Conservation (phyloP, 2,329 filamentous ascomycete species). For the Byssoonygena ceratinophila region DNA sequence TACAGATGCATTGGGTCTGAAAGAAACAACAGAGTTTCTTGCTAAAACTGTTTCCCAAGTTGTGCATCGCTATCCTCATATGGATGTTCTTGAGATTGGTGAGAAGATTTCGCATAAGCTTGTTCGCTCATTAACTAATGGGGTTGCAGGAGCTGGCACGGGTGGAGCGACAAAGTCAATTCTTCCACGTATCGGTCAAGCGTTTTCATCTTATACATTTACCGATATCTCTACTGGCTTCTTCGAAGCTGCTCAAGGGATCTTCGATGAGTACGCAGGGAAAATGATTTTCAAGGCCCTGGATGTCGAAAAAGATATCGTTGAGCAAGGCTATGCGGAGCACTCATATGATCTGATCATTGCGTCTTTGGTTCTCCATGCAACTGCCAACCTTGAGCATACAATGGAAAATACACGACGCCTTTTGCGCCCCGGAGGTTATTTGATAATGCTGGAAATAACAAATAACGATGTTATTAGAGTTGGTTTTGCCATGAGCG, state of each 20-base stretch:
- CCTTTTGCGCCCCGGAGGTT: constrained; percentile 40
- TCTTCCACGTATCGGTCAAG: constrained; percentile 24
- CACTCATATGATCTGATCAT: constrained; percentile 32
- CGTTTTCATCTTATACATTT: constrained; percentile 36
- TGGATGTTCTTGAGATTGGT: constrained; percentile 36
- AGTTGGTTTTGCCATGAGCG: constrained; percentile 23
- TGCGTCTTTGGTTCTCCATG: constrained; percentile 34
- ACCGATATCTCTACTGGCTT: constrained; percentile 38
- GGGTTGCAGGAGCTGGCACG: constrained; percentile 36
- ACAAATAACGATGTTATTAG: constrained; percentile 21
- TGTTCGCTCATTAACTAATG: constrained; percentile 5
- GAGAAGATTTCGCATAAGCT: constrained; percentile 10
- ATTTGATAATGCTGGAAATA: constrained; percentile 38
- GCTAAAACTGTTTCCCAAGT: constrained; percentile 28
- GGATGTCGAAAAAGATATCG: constrained; percentile 17
- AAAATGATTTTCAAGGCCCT: constrained; percentile 28
- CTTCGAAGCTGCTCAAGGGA: constrained; percentile 30
- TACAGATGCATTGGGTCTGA: constrained; percentile 10
- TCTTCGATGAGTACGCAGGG: constrained; percentile 21
- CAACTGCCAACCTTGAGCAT: constrained; percentile 24
- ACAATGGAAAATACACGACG: constrained; percentile 27
- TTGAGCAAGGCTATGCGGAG: constrained; percentile 16
- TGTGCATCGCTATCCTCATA: constrained; percentile 33
- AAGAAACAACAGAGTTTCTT: constrained; percentile 19
- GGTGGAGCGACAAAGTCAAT: constrained; percentile 34